These are phyloP conservation scores for Talaromyces sp. DNA, from an alignment of 2,329 filamentous ascomycete species.

Conservation along the genomic window DNA sequence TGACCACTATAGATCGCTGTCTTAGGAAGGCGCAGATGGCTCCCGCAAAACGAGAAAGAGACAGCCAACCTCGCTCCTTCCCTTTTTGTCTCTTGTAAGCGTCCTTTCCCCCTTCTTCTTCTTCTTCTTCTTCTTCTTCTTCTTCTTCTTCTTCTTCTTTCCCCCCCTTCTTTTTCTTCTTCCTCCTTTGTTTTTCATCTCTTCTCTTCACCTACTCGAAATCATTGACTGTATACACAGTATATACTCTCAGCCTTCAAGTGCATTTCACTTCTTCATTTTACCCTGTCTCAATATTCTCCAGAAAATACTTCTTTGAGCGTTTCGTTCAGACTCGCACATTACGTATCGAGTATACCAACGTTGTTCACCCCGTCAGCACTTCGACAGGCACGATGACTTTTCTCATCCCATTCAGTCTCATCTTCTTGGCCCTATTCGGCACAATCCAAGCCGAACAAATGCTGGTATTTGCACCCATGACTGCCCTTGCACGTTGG, in stretches of 20 bases:
- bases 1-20: neutral
- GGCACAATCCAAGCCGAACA: neutral
- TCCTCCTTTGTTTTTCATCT: neutral
- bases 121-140: neutral
- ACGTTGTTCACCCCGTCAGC: neutral
- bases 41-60: neutral
- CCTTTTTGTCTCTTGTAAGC: too few species aligned
- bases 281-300: neutral
- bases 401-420: neutral
- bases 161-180: neutral
- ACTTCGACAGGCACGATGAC: neutral
- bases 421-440: neutral
- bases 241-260: neutral
- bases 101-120: too few species aligned
- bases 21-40: neutral
- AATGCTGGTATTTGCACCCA: slow-evolving; percentile 9
- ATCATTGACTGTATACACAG: neutral
- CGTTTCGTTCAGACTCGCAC: neutral
- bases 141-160: neutral
- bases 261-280: neutral
- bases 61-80: neutral
- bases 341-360: neutral
- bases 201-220: neutral
- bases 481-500: slow-evolving; percentile 7
- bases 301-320: neutral